phyloP scores from a whole-genome alignment of 176 grass and related monocot species.

The Olyra latifolia region DNA sequence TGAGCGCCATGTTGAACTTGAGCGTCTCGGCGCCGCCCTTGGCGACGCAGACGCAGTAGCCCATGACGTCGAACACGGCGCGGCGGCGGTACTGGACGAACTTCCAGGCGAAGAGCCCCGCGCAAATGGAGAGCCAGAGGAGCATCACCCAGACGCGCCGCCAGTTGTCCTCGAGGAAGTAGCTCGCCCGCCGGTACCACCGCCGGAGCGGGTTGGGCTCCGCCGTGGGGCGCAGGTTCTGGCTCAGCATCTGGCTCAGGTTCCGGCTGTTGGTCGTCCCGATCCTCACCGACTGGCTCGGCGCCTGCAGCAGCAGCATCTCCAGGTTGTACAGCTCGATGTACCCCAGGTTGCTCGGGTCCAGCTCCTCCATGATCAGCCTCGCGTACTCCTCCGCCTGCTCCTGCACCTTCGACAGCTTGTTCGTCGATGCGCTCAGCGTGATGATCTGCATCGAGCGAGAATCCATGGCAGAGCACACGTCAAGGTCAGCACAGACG shows the following conservation, averaged over 20 bases:
- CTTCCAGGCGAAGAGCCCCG: conserved; percentile 71
- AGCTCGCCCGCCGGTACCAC: conserved; percentile 45
- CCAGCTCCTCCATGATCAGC: conserved; percentile 98
- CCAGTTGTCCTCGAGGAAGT: conserved; percentile 98
- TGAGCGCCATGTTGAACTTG: conserved; percentile 99
- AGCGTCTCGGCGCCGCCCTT: conserved; percentile 97
- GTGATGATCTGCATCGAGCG: conserved; percentile 56
- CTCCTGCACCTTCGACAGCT: conserved; percentile 67
- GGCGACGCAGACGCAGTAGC: conserved; percentile 95
- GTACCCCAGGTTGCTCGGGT: conserved; percentile 77
- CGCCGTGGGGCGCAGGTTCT: conserved; percentile 68
- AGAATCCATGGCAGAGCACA: conserved; percentile 4
- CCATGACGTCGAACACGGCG: conserved; percentile 81
- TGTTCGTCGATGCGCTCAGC: conserved; percentile 82
- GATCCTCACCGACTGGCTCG: conserved; percentile 51
- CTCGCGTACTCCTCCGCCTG: conserved; percentile 84
- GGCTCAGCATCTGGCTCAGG: conserved; percentile 89
- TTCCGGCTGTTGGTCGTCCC: conserved; percentile 82
- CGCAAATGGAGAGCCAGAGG: conserved; percentile 72
- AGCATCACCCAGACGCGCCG: conserved; percentile 78
- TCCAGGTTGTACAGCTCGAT: conserved; percentile 87
- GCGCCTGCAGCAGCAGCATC: conserved; percentile 71
- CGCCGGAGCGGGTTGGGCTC: conserved; percentile 84
- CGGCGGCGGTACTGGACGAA: conserved; percentile 73
- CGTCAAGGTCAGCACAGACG: conserved; percentile 5